These are phyloP conservation scores for Pseudodiploospora longispora DNA, from an alignment of 2,329 filamentous ascomycete genomes.

Conservation along the genomic window DNA sequence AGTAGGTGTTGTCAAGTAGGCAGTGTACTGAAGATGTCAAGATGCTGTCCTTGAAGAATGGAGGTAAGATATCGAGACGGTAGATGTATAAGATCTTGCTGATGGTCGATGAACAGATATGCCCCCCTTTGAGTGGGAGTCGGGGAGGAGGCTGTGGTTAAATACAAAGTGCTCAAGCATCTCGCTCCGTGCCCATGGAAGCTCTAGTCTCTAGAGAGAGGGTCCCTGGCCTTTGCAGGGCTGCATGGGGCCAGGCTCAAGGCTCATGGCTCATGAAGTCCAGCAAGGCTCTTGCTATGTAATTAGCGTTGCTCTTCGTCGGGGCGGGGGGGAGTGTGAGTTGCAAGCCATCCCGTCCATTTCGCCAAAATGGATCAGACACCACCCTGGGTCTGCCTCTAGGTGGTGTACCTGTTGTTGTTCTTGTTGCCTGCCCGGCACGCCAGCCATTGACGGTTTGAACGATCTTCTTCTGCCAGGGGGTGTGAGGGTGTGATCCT, in stretches of 20 bases:
- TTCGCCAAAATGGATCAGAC: neutral
- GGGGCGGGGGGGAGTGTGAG: constrained; percentile 2
- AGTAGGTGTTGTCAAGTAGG: too few species aligned
- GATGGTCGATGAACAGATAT: constrained; percentile 3
- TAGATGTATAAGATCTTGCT: neutral
- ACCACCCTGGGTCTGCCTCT: too few species aligned
- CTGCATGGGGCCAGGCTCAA: constrained; percentile 7
- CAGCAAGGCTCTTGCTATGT: constrained; percentile 9
- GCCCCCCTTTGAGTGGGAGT: neutral
- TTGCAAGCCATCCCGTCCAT: constrained; percentile 7
- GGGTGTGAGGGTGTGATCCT: constrained; percentile 1
- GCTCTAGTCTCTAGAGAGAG: constrained; percentile 4
- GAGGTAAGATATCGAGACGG: too few species aligned
- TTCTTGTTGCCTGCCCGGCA: too few species aligned
- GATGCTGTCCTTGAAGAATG: too few species aligned
- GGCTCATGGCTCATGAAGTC: constrained; percentile 5
- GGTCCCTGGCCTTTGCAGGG: constrained; percentile 8
- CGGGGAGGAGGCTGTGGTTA: constrained; percentile 9
- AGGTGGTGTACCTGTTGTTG: too few species aligned
- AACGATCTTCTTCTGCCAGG: constrained; percentile 2
- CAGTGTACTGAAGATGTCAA: too few species aligned
- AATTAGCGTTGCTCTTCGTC: constrained; percentile 7
- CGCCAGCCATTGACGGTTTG: neutral
- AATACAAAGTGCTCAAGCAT: constrained; percentile 8
- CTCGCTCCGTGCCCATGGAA: neutral